phyloP scores from a whole-genome alignment of 78 protist species.

The Dictyostelium capitatum region DNA sequence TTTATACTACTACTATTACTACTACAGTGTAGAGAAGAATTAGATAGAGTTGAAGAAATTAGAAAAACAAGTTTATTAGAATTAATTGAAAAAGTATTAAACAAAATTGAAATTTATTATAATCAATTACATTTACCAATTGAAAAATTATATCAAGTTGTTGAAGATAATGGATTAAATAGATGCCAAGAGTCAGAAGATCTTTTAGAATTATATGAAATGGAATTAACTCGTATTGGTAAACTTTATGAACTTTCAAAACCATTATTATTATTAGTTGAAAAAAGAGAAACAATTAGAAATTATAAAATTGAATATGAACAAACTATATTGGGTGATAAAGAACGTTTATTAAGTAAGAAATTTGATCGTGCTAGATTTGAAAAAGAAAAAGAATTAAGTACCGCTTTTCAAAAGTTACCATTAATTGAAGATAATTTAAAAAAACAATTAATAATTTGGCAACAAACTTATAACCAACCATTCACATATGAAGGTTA shows the following conservation, averaged over 20 bases:
- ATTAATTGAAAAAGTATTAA: constrained; percentile 8
- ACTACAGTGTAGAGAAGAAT: constrained; percentile 59
- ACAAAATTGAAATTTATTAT: constrained; percentile 17
- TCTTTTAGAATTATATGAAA: constrained; percentile 23
- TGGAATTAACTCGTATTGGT: background rate
- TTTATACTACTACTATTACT: background rate
- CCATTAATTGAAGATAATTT: constrained; percentile 61
- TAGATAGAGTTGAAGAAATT: constrained; percentile 57
- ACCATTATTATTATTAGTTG: constrained; percentile 46
- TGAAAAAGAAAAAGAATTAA: constrained; percentile 52
- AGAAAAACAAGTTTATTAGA: constrained; percentile 35
- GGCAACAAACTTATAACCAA: constrained; percentile 44
- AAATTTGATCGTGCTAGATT: constrained; percentile 73
- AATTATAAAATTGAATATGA: constrained; percentile 68
- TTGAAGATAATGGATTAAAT: background rate
- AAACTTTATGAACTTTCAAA: constrained; percentile 44
- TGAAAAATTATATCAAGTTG: constrained; percentile 25
- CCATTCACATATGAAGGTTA: constrained; percentile 63
- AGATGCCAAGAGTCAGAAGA: constrained; percentile 29
- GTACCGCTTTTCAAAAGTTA: constrained; percentile 39
- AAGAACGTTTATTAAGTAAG: constrained; percentile 55
- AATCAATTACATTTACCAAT: constrained; percentile 35
- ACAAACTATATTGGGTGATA: constrained; percentile 73
- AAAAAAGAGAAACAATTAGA: constrained; percentile 63
- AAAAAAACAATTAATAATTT: constrained; percentile 32